Evolutionary conservation across 129 eudicot species (phyloP).

Genomic region (Sambucus nigra): DNA sequence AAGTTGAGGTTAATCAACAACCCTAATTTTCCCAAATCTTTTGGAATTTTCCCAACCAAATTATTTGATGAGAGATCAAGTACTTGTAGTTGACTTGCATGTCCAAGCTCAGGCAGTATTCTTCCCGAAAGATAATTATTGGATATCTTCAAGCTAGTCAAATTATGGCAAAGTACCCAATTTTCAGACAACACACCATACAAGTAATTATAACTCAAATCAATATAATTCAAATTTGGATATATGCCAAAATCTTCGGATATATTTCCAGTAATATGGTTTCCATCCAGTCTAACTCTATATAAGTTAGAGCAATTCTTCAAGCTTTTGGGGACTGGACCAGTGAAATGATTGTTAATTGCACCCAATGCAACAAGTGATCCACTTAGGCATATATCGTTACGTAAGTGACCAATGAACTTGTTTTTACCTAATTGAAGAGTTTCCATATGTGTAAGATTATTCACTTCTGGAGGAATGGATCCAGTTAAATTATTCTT

Average conservation of each 20-base stretch:
- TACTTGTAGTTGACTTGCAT: no score
- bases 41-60: no score
- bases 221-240: constrained; percentile 20
- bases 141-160: no score
- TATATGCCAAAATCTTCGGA: constrained; percentile 28
- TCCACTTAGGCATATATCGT: constrained; percentile 11
- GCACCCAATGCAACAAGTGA: background rate
- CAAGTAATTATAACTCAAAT: constrained; percentile 22
- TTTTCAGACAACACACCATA: constrained; percentile 26
- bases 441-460: background rate
- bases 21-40: no score
- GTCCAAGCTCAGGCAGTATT: no score
- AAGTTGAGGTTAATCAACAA: no score
- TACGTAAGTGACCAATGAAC: constrained; percentile 14
- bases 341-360: constrained; percentile 7
- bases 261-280: constrained; percentile 24
- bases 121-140: no score
- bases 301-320: constrained; percentile 22
- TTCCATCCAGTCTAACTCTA: constrained; percentile 16
- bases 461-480: constrained; percentile 14
- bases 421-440: background rate
- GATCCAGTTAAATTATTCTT: constrained; percentile 13
- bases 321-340: constrained; percentile 26
- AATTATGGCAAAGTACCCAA: no score
- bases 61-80: no score